Evolutionary conservation across 345 rosid species (phyloP).

Genomic region (Pelargonium nanum): DNA sequence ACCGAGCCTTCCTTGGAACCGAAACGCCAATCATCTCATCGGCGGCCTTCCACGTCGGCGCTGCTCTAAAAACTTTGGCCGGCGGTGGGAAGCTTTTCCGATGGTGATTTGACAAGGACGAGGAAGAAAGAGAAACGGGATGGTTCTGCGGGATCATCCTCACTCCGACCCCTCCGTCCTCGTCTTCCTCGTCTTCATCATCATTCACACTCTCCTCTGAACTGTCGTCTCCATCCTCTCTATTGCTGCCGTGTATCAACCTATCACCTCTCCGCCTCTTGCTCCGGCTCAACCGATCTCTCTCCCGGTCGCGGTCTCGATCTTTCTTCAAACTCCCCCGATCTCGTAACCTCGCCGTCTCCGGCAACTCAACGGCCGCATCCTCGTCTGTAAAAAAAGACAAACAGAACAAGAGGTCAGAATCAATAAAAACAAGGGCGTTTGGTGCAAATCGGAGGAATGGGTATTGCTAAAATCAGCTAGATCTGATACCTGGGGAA

Average conservation of each 20-base stretch:
- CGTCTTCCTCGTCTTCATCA: slow-evolving; percentile 82
- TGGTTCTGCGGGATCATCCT: slow-evolving; percentile 66
- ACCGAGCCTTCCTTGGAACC: slow-evolving; percentile 99
- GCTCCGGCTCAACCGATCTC: slow-evolving; percentile 75
- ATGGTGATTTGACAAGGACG: slow-evolving; percentile 44
- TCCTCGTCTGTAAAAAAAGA: slow-evolving; percentile 83
- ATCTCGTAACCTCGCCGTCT: slow-evolving; percentile 77
- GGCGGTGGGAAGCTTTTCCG: slow-evolving; percentile 63
- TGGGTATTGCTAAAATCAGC: not conserved
- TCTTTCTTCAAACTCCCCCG: slow-evolving; percentile 58
- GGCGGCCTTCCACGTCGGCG: slow-evolving; percentile 68
- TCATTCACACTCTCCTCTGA: slow-evolving; percentile 92
- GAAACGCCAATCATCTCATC: slow-evolving; percentile 97
- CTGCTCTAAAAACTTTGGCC: slow-evolving; percentile 42
- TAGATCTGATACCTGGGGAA: slow-evolving; percentile 83
- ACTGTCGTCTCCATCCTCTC: slow-evolving; percentile 76
- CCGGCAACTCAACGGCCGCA: slow-evolving; percentile 58
- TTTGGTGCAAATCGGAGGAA: not conserved
- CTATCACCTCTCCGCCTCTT: slow-evolving; percentile 81
- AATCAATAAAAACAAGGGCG: slow-evolving; percentile 4
- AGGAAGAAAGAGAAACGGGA: slow-evolving; percentile 30
- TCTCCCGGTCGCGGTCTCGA: slow-evolving; percentile 57
- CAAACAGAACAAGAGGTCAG: not conserved
- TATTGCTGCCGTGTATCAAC: slow-evolving; percentile 48
- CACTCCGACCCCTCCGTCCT: slow-evolving; percentile 39